These are phyloP conservation scores for Cytospora piceicola DNA, from an alignment of 2,329 filamentous ascomycete genomes.

Conservation along the genomic window DNA sequence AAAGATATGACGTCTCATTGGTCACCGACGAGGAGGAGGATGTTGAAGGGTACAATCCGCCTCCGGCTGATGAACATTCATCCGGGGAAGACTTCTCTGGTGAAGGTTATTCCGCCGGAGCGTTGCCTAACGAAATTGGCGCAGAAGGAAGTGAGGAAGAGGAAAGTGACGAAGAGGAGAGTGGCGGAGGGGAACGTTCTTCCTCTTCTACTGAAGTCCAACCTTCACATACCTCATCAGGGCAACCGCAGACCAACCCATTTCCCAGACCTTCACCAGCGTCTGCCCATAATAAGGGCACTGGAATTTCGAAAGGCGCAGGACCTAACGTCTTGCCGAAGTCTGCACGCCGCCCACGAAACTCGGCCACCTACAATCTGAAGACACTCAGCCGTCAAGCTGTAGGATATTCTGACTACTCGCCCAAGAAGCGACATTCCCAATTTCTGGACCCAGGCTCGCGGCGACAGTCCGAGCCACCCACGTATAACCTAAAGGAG, in stretches of 20 bases:
- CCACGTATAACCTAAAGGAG: not conserved
- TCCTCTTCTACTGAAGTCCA: not conserved
- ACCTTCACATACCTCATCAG: not conserved
- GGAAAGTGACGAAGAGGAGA: not conserved
- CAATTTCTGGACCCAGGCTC: not conserved
- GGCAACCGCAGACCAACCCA: not conserved
- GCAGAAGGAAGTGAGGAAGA: not conserved
- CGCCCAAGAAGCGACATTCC: not conserved
- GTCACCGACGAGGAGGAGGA: not conserved
- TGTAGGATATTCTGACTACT: not conserved
- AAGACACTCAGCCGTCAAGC: slow-evolving; percentile 13
- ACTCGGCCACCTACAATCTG: slow-evolving; percentile 16
- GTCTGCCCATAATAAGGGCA: slow-evolving; percentile 13
- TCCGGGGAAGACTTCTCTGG: not conserved
- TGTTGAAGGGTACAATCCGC: not conserved
- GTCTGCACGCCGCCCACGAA: not conserved
- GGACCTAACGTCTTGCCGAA: not conserved
- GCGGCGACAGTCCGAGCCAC: not conserved
- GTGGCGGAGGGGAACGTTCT: not conserved
- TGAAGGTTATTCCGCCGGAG: not conserved
- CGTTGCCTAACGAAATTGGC: not conserved
- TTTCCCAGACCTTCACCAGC: not conserved
- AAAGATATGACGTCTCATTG: not conserved
- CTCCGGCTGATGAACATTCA: not conserved
- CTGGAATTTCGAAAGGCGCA: not conserved